Base-by-base conservation (phyloP, 2,329 filamentous ascomycete genomes). In the Pestalotiopsis sp. region DNA sequence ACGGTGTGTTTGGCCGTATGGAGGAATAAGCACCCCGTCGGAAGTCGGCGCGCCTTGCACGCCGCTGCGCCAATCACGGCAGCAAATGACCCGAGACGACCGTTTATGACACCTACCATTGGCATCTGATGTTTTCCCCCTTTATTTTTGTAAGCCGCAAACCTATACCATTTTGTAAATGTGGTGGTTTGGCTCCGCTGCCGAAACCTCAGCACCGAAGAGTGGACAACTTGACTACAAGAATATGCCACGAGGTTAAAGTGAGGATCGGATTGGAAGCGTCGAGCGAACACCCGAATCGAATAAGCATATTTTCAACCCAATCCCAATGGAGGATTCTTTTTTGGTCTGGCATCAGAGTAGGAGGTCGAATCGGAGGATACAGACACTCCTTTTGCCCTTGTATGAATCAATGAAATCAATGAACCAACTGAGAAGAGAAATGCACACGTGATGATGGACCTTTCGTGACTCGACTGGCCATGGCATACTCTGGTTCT, bases 1-100 rank as follows among this genome's bases (percentile, higher is more conserved):
- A 98, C 72, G 94, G 94, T 76, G 92, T 98, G 75, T 99, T 99
- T 83, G 94, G 94, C 67, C 89, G 89, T 73, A 98, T 98, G 95
- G 96, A 99, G 81, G 94, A 97, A 80, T 96, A 85, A 82, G 71
- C 70, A 55, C 67, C 66, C 63, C 64, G 63, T 58, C 58, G 39
- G 66, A 35, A 66, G 56, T 62, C 35, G 24, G 52, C 70, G 71
- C 20, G 71, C 66, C 66, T 66, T 66, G 72, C 52, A 64, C 24
- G 67, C 66, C 61, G 62, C 61, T 44, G 26, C 9, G n/a, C 56
- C 44, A 52, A 26, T 40, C 26, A 14, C n/a, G 5, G 40, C 30
- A 30, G 35, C 62, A 56, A 48, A 57, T 26, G 56, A 55, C 20
- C 35, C 13, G 67, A 60, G 66, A 64, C 68, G 72, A 64, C 68